phyloP scores from a whole-genome alignment of 2,329 filamentous ascomycete genomes.

The Aspergillus quadrilineatus region DNA sequence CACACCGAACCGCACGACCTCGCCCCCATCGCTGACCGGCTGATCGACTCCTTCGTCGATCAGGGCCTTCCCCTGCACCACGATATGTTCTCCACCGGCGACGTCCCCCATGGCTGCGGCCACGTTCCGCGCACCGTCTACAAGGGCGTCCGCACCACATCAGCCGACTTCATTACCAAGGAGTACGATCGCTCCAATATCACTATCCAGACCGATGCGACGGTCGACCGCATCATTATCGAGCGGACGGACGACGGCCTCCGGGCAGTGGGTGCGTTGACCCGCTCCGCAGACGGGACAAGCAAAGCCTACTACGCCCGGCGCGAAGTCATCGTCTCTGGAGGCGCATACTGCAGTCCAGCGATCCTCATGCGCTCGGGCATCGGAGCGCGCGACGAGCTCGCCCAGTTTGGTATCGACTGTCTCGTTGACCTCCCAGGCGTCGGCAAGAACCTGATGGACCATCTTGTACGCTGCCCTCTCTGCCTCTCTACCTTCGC shows the following conservation, averaged over 20 bases:
- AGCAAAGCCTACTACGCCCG: conserved; percentile 39
- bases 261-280: conserved; percentile 41
- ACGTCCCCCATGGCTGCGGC: conserved; percentile 56
- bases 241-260: conserved; percentile 36
- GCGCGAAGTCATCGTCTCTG: conserved; percentile 51
- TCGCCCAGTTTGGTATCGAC: conserved; percentile 46
- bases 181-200: conserved; percentile 48
- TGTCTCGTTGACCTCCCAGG: conserved; percentile 49
- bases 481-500: neutral
- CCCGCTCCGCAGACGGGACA: conserved; percentile 32
- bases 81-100: conserved; percentile 60
- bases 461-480: conserved; percentile 47
- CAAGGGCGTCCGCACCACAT: conserved; percentile 53
- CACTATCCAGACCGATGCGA: conserved; percentile 49
- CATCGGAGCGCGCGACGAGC: conserved; percentile 48
- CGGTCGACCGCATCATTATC: conserved; percentile 55
- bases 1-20: conserved; percentile 59
- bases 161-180: conserved; percentile 54
- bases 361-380: conserved; percentile 56
- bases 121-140: conserved; percentile 55
- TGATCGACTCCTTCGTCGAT: conserved; percentile 56
- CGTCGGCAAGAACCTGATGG: conserved; percentile 55
- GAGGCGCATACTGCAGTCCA: conserved; percentile 53
- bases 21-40: conserved; percentile 57
- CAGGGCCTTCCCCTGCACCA: conserved; percentile 55